phyloP scores from a whole-genome alignment of 2,329 filamentous ascomycete species.

The Didymellaceae sp. region DNA sequence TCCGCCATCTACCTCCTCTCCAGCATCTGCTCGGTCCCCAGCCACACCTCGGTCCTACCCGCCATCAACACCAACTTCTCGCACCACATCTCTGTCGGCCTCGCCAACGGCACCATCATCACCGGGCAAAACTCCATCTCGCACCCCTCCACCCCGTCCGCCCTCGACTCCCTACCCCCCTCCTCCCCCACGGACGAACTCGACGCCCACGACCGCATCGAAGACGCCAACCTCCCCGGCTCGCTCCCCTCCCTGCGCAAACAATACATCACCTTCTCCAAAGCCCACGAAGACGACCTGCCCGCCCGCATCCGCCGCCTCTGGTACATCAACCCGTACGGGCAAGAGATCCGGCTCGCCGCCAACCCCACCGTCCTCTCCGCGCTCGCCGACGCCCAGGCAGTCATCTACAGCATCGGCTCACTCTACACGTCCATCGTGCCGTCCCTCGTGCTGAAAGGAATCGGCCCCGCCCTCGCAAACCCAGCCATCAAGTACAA shows the following conservation, averaged over 20 bases:
- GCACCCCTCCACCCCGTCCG: constrained; percentile 39
- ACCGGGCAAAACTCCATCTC: constrained; percentile 78
- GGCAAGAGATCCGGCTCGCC: constrained; percentile 88
- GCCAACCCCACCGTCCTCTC: constrained; percentile 82
- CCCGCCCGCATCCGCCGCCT: constrained; percentile 78
- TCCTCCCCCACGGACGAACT: constrained; percentile 48
- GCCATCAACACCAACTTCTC: constrained; percentile 95
- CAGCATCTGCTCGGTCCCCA: constrained; percentile 83
- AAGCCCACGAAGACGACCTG: constrained; percentile 75
- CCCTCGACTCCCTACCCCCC: constrained; percentile 28
- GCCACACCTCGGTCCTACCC: constrained; percentile 78
- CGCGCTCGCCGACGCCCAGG: constrained; percentile 68
- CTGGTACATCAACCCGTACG: constrained; percentile 99
- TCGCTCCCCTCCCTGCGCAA: constrained; percentile 80
- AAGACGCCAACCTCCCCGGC: constrained; percentile 82
- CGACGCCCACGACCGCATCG: constrained; percentile 68
- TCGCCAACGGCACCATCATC: constrained; percentile 78
- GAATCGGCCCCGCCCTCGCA: constrained; percentile 71
- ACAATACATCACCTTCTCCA: constrained; percentile 83
- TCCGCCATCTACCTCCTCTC: constrained; percentile 89
- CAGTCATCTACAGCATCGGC: constrained; percentile 91
- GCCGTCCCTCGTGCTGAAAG: constrained; percentile 79
- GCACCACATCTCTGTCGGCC: constrained; percentile 87
- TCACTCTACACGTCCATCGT: constrained; percentile 89
- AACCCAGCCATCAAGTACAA: constrained; percentile 67